Conservation (phyloP, 2,329 filamentous ascomycete genomes). For the Phialocephala subalpina region DNA sequence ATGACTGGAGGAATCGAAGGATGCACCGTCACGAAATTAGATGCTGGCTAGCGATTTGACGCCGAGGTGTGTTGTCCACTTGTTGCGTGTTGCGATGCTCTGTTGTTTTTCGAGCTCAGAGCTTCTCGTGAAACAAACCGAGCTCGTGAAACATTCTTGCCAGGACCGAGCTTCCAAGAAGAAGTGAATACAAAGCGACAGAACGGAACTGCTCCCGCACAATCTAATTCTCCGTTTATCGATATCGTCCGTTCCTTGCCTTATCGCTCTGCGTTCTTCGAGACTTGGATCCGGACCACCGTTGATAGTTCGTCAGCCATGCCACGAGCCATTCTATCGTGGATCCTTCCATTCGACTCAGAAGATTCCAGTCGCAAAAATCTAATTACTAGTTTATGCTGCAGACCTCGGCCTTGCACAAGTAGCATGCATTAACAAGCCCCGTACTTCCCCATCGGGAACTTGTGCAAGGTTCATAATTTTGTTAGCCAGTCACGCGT, state of each 20-base stretch:
- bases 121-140: neutral
- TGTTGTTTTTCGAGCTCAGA: neutral
- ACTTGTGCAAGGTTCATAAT: slow-evolving; percentile 12
- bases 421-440: neutral
- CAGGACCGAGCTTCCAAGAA: neutral
- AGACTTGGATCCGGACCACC: neutral
- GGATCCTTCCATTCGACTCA: neutral
- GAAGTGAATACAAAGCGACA: neutral
- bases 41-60: neutral
- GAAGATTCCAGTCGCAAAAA: neutral
- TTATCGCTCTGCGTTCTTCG: neutral
- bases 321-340: neutral
- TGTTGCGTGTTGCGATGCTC: no score
- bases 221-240: slow-evolving; percentile 7
- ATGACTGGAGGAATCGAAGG: neutral
- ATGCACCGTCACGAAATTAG: neutral
- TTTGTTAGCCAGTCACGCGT: neutral
- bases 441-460: neutral
- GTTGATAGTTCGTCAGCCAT: neutral
- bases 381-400: neutral
- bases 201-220: neutral
- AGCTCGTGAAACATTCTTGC: slow-evolving; percentile 1
- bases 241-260: neutral
- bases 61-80: neutral
- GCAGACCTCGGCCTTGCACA: neutral